Percentiles rank a stretch among this genome's conserved stretches.
phyloP scores from a whole-genome alignment of 768 basidiomycete species.

The Rhodotorula diobovata region DNA sequence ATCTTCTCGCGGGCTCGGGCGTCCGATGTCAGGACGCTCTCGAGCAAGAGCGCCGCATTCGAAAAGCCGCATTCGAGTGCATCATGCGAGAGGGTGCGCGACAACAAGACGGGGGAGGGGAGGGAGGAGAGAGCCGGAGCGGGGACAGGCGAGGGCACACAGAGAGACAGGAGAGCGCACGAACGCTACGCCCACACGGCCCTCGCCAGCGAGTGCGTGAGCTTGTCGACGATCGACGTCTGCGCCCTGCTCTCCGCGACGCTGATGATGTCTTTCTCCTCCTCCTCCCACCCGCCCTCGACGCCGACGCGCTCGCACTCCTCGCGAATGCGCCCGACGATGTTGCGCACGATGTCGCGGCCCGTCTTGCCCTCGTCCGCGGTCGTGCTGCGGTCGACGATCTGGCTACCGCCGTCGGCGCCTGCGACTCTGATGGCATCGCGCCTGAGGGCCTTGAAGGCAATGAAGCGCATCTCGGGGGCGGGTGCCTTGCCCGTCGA shows the following conservation, averaged over 20 bases:
- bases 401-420: slow-evolving; percentile 3
- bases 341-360: slow-evolving; percentile 4
- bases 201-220: slow-evolving; percentile 1
- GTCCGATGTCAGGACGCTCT: no score
- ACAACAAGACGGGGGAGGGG: no score
- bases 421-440: slow-evolving; percentile 22
- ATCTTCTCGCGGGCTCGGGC: no score
- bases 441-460: slow-evolving; percentile 30
- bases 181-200: slow-evolving; percentile 54
- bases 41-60: no score
- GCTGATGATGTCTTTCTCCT: slow-evolving; percentile 35
- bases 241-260: slow-evolving; percentile 27
- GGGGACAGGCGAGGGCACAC: no score
- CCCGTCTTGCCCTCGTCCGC: slow-evolving; percentile 19
- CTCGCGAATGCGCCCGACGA: slow-evolving; percentile 14
- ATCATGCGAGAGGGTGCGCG: no score
- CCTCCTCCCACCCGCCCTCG: slow-evolving; percentile 5
- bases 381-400: neutral
- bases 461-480: slow-evolving; percentile 14
- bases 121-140: no score
- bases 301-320: slow-evolving; percentile 20
- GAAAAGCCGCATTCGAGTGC: no score
- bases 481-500: neutral
- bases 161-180: no score
- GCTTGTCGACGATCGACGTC: slow-evolving; percentile 24